A percentile compares a stretch with the other conserved stretches of the same genome.
Evolutionary conservation across 177 flowering plant species (phyloP).

Genomic region (Vitis hybrid): DNA sequence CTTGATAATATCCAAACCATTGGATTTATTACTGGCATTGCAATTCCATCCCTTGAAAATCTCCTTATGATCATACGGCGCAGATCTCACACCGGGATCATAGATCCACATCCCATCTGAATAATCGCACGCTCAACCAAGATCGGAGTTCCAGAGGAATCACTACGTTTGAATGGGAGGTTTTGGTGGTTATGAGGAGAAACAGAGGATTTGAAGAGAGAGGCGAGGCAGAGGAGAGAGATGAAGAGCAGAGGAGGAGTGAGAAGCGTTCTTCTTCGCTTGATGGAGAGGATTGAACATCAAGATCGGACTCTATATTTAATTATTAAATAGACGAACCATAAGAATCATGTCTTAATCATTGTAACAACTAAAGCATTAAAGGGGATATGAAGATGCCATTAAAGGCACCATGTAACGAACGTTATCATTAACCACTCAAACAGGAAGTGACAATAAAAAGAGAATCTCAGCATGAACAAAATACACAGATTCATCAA

Average conservation of each 20-base stretch:
- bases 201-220: constrained; percentile 34
- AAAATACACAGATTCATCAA: too few relatives aligned
- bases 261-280: constrained; percentile 13
- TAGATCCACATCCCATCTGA: constrained; percentile 76
- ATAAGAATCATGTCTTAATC: too few relatives aligned
- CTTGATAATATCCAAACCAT: constrained; percentile 47
- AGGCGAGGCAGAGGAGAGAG: constrained; percentile 50
- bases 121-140: constrained; percentile 44
- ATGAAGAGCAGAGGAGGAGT: constrained; percentile 30
- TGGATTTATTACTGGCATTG: constrained; percentile 56
- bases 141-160: neutral
- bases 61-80: constrained; percentile 76
- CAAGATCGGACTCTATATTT: neutral
- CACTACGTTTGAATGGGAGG: neutral
- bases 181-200: constrained; percentile 1
- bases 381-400: too few relatives aligned
- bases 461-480: too few relatives aligned
- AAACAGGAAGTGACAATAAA: too few relatives aligned
- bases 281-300: neutral
- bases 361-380: too few relatives aligned
- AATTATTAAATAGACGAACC: too few relatives aligned
- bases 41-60: constrained; percentile 99
- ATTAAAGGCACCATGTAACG: too few relatives aligned
- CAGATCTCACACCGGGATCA: constrained; percentile 39
- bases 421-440: too few relatives aligned